Conservation (phyloP, 495 filamentous ascomycete species). For the Trichoderma reesei region DNA sequence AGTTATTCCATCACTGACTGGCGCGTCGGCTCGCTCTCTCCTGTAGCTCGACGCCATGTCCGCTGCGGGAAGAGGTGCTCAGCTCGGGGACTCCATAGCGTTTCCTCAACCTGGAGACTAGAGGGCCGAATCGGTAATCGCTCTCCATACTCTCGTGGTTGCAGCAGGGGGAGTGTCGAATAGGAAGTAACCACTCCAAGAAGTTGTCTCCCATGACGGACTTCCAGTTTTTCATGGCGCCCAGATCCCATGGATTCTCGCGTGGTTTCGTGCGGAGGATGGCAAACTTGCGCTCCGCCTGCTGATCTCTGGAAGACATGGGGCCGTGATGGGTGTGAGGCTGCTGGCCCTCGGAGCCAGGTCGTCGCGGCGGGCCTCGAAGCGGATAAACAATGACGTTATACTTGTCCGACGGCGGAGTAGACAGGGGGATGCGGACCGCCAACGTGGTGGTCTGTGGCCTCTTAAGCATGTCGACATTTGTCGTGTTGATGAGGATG, state of each 20-base stretch:
- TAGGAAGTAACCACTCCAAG: slow-evolving; percentile 64
- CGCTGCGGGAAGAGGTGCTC: background rate
- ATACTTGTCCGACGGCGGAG: slow-evolving; percentile 29
- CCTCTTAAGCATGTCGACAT: slow-evolving; percentile 64
- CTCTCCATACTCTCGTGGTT: slow-evolving; percentile 37
- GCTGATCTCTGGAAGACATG: slow-evolving; percentile 26
- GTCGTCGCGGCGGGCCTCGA: slow-evolving; percentile 12
- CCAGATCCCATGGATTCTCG: slow-evolving; percentile 73
- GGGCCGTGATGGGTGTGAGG: background rate
- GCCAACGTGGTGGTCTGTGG: slow-evolving; percentile 63
- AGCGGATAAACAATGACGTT: slow-evolving; percentile 33
- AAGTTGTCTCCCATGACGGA: slow-evolving; percentile 63
- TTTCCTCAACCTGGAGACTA: slow-evolving; percentile 27
- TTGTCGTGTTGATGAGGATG: slow-evolving; percentile 61
- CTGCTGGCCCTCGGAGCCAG: background rate
- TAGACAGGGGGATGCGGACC: slow-evolving; percentile 53
- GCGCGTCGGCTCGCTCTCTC: background rate
- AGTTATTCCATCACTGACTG: background rate
- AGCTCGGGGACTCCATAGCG: slow-evolving; percentile 26
- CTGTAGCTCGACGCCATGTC: slow-evolving; percentile 4
- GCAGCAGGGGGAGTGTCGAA: slow-evolving; percentile 54
- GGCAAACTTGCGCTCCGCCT: slow-evolving; percentile 57
- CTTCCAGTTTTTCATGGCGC: slow-evolving; percentile 55
- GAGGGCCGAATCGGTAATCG: slow-evolving; percentile 38
- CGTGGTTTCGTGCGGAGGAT: slow-evolving; percentile 63